A percentile compares a stretch with the other conserved stretches of the same genome.
These are phyloP conservation scores for Harringtonia lauricola DNA, from an alignment of 2,329 filamentous ascomycete genomes.

Conservation along the genomic window DNA sequence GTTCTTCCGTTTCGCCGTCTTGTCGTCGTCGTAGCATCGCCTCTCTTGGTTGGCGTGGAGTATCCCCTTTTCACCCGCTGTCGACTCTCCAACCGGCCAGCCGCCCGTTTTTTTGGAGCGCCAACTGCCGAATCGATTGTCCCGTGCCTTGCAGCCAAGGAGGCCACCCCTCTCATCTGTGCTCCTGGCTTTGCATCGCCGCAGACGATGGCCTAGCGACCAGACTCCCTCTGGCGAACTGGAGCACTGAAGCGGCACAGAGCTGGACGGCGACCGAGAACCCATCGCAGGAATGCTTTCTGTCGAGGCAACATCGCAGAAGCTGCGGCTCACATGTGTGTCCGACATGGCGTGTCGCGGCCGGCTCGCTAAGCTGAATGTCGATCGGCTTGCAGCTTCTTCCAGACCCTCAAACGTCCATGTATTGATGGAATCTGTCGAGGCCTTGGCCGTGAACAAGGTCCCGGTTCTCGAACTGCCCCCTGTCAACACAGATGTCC, in stretches of 20 bases:
- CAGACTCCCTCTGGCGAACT: no score
- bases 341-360: not conserved
- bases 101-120: not conserved
- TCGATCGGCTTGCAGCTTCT: not conserved
- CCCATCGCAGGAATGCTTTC: no score
- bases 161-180: no score
- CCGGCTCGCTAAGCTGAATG: not conserved
- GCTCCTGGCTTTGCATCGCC: not conserved
- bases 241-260: no score
- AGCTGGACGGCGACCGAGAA: no score
- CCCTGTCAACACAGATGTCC: slow-evolving; percentile 2
- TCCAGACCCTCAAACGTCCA: not conserved
- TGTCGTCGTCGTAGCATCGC: not conserved
- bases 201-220: no score
- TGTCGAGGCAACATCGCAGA: not conserved
- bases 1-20: not conserved
- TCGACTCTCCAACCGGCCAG: no score
- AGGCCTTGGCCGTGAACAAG: not conserved
- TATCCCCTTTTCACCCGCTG: not conserved
- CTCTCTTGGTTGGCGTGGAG: not conserved
- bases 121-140: not conserved
- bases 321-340: not conserved
- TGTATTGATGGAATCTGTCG: not conserved
- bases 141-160: not conserved
- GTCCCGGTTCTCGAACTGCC: no score